Evolutionary conservation across 2,329 filamentous ascomycete species (phyloP), one percentile per base, ranked within the genome.

Genomic region (Magnaporthiopsis incrustans): DNA sequence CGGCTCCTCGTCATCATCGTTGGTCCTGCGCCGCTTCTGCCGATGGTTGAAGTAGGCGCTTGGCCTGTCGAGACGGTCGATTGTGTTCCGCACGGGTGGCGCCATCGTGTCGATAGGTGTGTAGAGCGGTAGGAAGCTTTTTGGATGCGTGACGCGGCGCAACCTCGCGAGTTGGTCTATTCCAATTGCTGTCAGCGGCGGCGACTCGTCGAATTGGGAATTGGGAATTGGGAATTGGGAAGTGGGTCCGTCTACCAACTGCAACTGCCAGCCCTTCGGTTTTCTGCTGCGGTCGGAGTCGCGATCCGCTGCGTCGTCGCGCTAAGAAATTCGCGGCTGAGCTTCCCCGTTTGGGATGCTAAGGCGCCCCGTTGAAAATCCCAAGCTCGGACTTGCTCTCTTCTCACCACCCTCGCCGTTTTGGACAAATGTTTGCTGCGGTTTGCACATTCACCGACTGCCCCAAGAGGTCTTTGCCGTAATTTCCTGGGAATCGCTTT

Each of bases 21-120:
- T 83, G 70, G 83, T 82, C 70, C 86, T 87, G 73, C 86, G 86
- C 73, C 87, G 87, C 78, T 91, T 92, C 86, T 92, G 71, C 63
- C 66, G 60, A 67, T 84, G 88, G 67, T 87, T 84, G 72, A 93
- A 97, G 79, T 99, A 99, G 71, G 94, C 93, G 75, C 94, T 98
- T 25, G 95, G 94, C 77, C 89, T 90, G 77, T 99, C 95, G 67
- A 99, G 86, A 66, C 95, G 85, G 62, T 98, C 94, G 67, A 98
- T 90, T 8, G 95, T 98, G 75, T 83, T 87, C 73, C 85, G 79
- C 67, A 78, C 58, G 25, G 57, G 44, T 5, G 44, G 44, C 22
- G 22, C 44, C 44, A 53, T 53, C 18, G 6, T 53, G 6, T 53
- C 22, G 22, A 25, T 53, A n/a, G 18, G 30, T 5, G 30, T 5